A percentile compares a stretch with the other conserved stretches of the same genome.
Evolutionary conservation across 768 basidiomycete species (phyloP).

Genomic region (Kwoniella heveanensis): DNA sequence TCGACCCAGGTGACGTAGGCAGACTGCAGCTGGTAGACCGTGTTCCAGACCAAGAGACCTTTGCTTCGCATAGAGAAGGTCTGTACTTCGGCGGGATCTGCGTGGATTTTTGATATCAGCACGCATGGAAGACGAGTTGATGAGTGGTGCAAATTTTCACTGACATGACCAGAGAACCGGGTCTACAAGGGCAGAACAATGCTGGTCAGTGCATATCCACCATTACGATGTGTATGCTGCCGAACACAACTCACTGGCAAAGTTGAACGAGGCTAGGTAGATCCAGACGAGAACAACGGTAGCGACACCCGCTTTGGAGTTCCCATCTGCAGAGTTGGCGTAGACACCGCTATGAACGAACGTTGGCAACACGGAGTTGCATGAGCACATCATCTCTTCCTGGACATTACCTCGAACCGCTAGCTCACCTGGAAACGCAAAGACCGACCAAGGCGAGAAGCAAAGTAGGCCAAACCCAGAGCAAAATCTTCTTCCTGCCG

Average conservation of each 20-base stretch:
- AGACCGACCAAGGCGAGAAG: conserved; percentile 50
- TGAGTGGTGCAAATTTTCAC: neutral
- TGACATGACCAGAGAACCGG: conserved; percentile 12
- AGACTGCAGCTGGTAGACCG: conserved; percentile 65
- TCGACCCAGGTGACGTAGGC: conserved; percentile 74
- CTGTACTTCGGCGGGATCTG: conserved; percentile 54
- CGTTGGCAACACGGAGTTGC: no score
- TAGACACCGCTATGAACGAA: conserved; percentile 44
- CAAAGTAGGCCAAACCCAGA: conserved; percentile 54
- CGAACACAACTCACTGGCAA: conserved; percentile 22
- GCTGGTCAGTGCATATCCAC: no score
- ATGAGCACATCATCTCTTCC: no score
- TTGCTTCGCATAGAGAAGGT: conserved; percentile 57
- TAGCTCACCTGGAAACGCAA: conserved; percentile 43
- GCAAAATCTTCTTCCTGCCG: conserved; percentile 51
- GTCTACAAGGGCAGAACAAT: neutral
- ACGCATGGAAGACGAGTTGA: conserved; percentile 8
- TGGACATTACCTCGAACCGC: no score
- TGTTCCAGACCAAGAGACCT: conserved; percentile 57
- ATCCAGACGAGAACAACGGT: conserved; percentile 55
- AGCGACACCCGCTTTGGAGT: conserved; percentile 44
- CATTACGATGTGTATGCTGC: no score
- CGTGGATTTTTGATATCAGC: neutral
- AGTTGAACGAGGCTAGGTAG: conserved; percentile 55
- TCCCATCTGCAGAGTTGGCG: conserved; percentile 37